A percentile compares a stretch with the other conserved stretches of the same genome.
phyloP scores from a whole-genome alignment of 305 asterid genomes.

The Rubia balearica region DNA sequence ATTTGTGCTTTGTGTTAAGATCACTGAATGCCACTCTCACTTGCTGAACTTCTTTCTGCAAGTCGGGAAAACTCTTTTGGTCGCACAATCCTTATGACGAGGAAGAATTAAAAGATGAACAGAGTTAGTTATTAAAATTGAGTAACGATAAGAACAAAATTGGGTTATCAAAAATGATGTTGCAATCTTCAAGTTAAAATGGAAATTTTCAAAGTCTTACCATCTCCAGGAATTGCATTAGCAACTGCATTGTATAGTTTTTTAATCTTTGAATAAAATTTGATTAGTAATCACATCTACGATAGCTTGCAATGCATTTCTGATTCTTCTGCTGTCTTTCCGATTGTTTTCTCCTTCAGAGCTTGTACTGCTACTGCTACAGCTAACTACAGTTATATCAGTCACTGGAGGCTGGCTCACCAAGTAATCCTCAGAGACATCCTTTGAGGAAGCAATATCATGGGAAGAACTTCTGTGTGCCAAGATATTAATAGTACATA shows the following conservation, averaged over 20 bases:
- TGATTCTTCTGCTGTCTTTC: slow-evolving; percentile 35
- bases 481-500: slow-evolving; percentile 22
- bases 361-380: slow-evolving; percentile 29
- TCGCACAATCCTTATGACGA: slow-evolving; percentile 51
- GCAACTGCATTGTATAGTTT: slow-evolving; percentile 39
- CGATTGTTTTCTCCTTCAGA: slow-evolving; percentile 35
- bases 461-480: slow-evolving; percentile 55
- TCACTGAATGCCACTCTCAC: slow-evolving; percentile 47
- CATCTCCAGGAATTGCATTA: slow-evolving; percentile 44
- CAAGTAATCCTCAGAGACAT: slow-evolving; percentile 52
- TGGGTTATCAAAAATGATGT: neutral
- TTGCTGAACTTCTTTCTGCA: slow-evolving; percentile 51
- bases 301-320: slow-evolving; percentile 37
- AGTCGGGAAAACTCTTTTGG: slow-evolving; percentile 40
- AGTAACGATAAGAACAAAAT: neutral
- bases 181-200: slow-evolving; percentile 14
- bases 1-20: slow-evolving; percentile 73
- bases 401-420: slow-evolving; percentile 65
- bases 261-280: slow-evolving; percentile 46
- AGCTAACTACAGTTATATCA: slow-evolving; percentile 79
- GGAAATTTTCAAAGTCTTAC: slow-evolving; percentile 33
- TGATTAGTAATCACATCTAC: slow-evolving; percentile 51
- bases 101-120: slow-evolving; percentile 1
- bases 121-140: neutral
- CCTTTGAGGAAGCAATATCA: slow-evolving; percentile 48